Evolutionary conservation across 192 early-diverging fungal species (phyloP).

Genomic region (Endogone sp.): DNA sequence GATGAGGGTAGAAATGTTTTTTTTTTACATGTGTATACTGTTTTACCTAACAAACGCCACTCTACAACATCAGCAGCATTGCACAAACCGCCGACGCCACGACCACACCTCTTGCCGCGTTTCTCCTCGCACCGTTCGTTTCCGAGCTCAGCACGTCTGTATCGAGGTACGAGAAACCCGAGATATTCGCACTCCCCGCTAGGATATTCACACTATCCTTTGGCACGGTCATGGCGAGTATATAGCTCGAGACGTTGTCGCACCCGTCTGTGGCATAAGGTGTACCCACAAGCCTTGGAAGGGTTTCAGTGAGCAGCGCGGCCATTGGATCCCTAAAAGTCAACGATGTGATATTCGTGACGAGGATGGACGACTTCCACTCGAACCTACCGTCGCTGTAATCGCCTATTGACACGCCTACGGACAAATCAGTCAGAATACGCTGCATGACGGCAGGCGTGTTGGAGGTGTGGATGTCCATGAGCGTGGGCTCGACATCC

Average conservation of each 20-base stretch:
- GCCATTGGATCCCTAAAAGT: background rate
- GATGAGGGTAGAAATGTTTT: no score
- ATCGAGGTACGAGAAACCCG: background rate
- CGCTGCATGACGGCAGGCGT: conserved; percentile 14
- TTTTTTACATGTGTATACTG: no score
- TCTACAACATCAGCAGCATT: no score
- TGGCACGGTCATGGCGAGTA: background rate
- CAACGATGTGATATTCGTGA: conserved; percentile 8
- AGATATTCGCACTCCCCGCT: background rate
- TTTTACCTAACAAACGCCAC: no score
- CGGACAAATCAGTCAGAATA: conserved; percentile 21
- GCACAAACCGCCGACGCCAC: no score
- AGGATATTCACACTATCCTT: background rate
- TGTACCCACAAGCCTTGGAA: background rate
- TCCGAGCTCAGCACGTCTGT: background rate
- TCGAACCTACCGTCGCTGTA: conserved; percentile 32
- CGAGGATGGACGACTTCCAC: conserved; percentile 11
- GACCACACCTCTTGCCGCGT: no score
- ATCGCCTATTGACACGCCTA: conserved; percentile 24
- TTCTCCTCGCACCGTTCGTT: no score
- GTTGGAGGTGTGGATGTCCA: conserved; percentile 22
- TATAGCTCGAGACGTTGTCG: no score
- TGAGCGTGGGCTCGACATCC: background rate
- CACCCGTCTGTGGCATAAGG: no score
- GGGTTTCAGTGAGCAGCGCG: background rate